phyloP scores from a whole-genome alignment of 108 stramenopile species.

The Bacterosira constricta region DNA sequence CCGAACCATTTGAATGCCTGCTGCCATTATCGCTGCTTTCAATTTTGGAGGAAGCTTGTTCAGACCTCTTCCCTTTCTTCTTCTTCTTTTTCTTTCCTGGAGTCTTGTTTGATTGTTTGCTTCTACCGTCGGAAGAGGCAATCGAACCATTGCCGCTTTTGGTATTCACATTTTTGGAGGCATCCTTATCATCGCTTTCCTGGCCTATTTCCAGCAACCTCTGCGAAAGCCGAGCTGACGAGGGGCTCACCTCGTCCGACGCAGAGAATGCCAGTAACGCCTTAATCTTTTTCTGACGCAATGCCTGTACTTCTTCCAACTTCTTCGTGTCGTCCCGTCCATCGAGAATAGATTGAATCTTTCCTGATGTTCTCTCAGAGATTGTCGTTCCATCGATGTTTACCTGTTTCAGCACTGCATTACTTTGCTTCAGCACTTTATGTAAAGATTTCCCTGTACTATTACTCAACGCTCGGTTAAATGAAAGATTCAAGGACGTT shows the following conservation, averaged over 20 bases:
- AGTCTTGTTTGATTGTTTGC: no score
- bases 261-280: slow-evolving; percentile 11
- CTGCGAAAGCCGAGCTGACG: neutral
- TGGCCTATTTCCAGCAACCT: neutral
- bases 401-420: slow-evolving; percentile 5
- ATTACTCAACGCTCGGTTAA: neutral
- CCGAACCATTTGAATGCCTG: no score
- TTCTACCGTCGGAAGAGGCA: no score
- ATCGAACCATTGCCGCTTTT: no score
- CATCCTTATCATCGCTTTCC: neutral
- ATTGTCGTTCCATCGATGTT: slow-evolving; percentile 9
- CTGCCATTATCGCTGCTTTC: no score
- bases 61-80: no score
- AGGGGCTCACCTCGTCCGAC: neutral
- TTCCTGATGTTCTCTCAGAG: neutral
- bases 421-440: slow-evolving; percentile 16
- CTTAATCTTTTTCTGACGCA: slow-evolving; percentile 12
- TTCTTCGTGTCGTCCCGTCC: slow-evolving; percentile 2
- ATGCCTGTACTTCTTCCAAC: neutral
- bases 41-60: no score
- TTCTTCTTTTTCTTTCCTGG: no score
- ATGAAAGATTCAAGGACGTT: slow-evolving; percentile 12
- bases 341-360: slow-evolving; percentile 15
- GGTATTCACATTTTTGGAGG: no score
- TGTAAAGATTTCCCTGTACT: neutral